Evolutionary conservation across 768 basidiomycete species (phyloP).

Genomic region (Neoboletus subvelutipes): DNA sequence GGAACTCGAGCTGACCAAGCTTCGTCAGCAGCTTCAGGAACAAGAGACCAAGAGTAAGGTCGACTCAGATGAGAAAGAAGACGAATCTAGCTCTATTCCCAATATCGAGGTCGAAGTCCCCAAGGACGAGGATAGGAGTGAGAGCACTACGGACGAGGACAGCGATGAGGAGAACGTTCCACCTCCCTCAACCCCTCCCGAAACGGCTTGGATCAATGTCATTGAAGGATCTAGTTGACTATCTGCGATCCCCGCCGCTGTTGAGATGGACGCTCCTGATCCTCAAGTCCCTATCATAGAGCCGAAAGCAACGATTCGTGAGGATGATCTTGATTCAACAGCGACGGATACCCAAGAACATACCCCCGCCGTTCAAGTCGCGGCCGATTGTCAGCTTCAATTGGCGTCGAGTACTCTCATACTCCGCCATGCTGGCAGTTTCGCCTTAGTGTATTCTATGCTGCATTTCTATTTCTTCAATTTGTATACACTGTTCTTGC

Average conservation of each 20-base stretch:
- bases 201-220: slow-evolving; percentile 31
- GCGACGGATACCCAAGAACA: slow-evolving; percentile 24
- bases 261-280: slow-evolving; percentile 17
- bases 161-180: slow-evolving; percentile 44
- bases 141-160: slow-evolving; percentile 37
- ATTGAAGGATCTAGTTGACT: slow-evolving; percentile 32
- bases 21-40: slow-evolving; percentile 50
- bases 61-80: slow-evolving; percentile 45
- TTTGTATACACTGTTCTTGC: slow-evolving; percentile 42
- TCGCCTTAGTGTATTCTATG: slow-evolving; percentile 39
- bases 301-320: slow-evolving; percentile 19
- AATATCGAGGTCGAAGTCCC: slow-evolving; percentile 4
- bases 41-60: slow-evolving; percentile 52
- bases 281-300: slow-evolving; percentile 26
- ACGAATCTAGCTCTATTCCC: slow-evolving; percentile 21
- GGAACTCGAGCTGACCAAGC: slow-evolving; percentile 54
- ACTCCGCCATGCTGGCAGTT: slow-evolving; percentile 36
- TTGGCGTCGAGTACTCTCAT: slow-evolving; percentile 26
- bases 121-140: slow-evolving; percentile 34
- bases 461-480: slow-evolving; percentile 45
- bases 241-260: slow-evolving; percentile 20
- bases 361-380: slow-evolving; percentile 18
- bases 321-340: slow-evolving; percentile 20
- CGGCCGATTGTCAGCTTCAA: slow-evolving; percentile 26
- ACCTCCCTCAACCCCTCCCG: slow-evolving; percentile 31